Conservation (phyloP, 768 basidiomycete genomes). For the Fomitopsis pulvina region DNA sequence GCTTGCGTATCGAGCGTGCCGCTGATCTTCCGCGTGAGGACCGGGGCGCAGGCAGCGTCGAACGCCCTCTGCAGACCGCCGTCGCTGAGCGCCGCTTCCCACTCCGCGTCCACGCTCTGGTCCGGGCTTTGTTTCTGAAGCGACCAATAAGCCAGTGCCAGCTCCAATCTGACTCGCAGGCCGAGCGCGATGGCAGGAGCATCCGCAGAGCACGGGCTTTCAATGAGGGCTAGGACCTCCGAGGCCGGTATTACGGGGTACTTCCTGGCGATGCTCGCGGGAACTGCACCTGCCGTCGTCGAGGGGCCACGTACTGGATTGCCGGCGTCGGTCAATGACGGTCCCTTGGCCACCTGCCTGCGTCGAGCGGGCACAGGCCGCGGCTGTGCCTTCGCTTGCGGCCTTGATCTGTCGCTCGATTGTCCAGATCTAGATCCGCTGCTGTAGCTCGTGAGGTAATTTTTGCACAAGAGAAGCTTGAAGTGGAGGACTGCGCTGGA, state of each 20-base stretch:
- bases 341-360: slow-evolving; percentile 1
- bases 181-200: background rate
- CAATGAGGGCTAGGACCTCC: slow-evolving; percentile 15
- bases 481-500: slow-evolving; percentile 20
- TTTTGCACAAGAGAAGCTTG: slow-evolving; percentile 24
- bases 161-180: slow-evolving; percentile 18
- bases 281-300: too few relatives aligned
- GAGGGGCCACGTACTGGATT: background rate
- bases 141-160: slow-evolving; percentile 20
- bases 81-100: slow-evolving; percentile 12
- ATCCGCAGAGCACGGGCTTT: slow-evolving; percentile 7
- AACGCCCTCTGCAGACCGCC: slow-evolving; percentile 14
- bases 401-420: slow-evolving; percentile 5
- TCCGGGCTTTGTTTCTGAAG: slow-evolving; percentile 16
- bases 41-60: slow-evolving; percentile 11
- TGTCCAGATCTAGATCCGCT: background rate
- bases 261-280: slow-evolving; percentile 10
- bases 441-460: slow-evolving; percentile 13
- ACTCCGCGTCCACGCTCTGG: slow-evolving; percentile 13
- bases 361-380: slow-evolving; percentile 14
- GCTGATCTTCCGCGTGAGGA: background rate
- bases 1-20: background rate
- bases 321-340: background rate
- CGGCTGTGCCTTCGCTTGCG: slow-evolving; percentile 20
- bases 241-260: slow-evolving; percentile 11